Base-by-base conservation (phyloP, 208 protist genomes). In the Leishmania braziliensis region DNA sequence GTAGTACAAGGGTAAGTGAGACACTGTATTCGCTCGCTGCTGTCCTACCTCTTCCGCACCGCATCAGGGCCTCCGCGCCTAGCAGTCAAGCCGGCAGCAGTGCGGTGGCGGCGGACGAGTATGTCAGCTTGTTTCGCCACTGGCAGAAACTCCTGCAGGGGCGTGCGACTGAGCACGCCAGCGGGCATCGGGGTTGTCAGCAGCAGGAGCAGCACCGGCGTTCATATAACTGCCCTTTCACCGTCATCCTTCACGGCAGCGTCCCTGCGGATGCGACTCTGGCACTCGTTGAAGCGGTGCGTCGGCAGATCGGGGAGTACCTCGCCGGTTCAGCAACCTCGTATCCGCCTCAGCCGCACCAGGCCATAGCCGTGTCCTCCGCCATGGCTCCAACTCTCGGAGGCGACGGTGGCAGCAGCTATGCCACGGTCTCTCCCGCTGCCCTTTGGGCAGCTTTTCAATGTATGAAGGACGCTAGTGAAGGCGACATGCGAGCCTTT, bases 401-500 rank as follows among this genome's bases (percentile, higher is more conserved):
- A 71, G 10, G 66, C 66, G 20, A 20, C 9, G 66, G 65, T 39
- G 16, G 29, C 51, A 18, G 48, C 33, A n/a, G 51, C 72, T 33
- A 26, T 63, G 72, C 48, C 43, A 23, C 63, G 46, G 62, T 85
- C 54, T 69, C 70, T 20, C 3, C 81, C 4, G 77, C 69, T 54
- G 48, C 5, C 8, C 50, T 85, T 20, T 29, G 43, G 18, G 78
- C 60, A 0, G 82, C 82, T 8, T 76, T 86, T 63, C 78, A 53
- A 36, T 80, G 77, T 63, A 18, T 86, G 16, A 46, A 3, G 53
- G 51, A 48, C 26, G 82, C 82, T 10, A 80, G 51, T 18, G 63
- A 62, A 36, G 66, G 29, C 1, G 78, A 86, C 39, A 79, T 82
- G 77, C 66, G 58, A 46, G 71, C 65, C 0, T 82, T 82, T 68